Evolutionary conservation across 106 monocot genomes (phyloP), one percentile per base, ranked within the genome.

Genomic region (Phalaenopsis equestris): DNA sequence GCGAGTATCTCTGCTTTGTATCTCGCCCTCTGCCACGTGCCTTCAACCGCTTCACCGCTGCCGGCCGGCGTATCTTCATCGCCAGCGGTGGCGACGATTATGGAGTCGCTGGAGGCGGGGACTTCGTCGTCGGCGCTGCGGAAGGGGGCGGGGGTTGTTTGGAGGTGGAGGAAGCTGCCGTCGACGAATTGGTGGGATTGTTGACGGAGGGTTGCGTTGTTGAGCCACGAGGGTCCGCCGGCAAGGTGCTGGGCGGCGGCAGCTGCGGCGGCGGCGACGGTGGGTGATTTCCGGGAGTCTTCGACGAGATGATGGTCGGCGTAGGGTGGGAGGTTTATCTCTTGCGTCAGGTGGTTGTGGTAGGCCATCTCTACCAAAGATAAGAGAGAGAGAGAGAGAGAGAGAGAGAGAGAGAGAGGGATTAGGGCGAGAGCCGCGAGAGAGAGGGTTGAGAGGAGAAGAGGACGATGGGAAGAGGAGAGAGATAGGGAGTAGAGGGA

Each of bases 1-100:
- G 84, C 81, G 77, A 91, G 75, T 47, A 96, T 86, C 88, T 91
- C 95, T 75, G 89, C 93, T 88, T 93, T 96, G 73, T 49, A 79
- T 87, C 86, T 83, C 55, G 87, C 91, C 87, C 73, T 87, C 82
- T 85, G 80, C 89, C 89, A 91, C 56, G 83, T 82, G 61, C 80
- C 90, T 73, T 79, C 84, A 45, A 61, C 89, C 75, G 8, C 79
- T 56, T 37, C 80, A 23, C 57, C 81, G 24, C 21, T 85, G 57
- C 19, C 87, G 41, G 12, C 67, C 36, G 0, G 21, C 4, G 30
- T 41, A 12, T 43, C 61, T 43, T 37, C 83, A 23, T 37, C 79
- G 10, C 81, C 84, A 23, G 41, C 49, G 3, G 61, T 55, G 18
- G 70, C 83, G 11, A 68, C 83, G 8, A 79, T 68, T 75, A 83